These are phyloP conservation scores for Lathyrus tuberosus DNA, from an alignment of 306 rosid genomes.

Conservation along the genomic window DNA sequence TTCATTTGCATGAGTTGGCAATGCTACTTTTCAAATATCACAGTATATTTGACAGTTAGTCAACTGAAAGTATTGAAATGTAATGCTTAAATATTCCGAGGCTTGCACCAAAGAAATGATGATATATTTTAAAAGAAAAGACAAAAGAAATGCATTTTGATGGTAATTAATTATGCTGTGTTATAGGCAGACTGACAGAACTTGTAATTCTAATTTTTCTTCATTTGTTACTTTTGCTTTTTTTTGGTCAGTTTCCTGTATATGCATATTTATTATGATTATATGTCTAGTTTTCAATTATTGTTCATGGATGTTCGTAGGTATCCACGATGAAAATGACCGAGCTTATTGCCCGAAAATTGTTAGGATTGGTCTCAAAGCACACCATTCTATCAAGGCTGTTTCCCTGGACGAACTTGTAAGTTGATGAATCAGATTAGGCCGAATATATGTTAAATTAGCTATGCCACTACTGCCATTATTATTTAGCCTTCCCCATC, in stretches of 20 bases:
- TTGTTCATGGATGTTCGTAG: constrained; percentile 50
- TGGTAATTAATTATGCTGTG: too few species aligned
- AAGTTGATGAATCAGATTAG: constrained; percentile 45
- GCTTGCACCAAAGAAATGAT: constrained; percentile 3
- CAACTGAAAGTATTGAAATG: constrained; percentile 27
- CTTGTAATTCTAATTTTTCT: not conserved
- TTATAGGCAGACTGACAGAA: not conserved
- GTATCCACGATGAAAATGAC: constrained; percentile 88
- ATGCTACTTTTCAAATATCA: constrained; percentile 19
- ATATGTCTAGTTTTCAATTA: constrained; percentile 22
- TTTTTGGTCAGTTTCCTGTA: constrained; percentile 2
- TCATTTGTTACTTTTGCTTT: not conserved
- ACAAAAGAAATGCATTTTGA: too few species aligned
- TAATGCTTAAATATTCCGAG: constrained; percentile 18
- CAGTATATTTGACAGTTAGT: constrained; percentile 18
- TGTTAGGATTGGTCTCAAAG: constrained; percentile 88
- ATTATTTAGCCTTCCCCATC: constrained; percentile 27
- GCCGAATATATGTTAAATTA: constrained; percentile 25
- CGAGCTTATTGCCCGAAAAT: constrained; percentile 76
- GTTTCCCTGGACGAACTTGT: constrained; percentile 86
- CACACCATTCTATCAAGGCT: constrained; percentile 86
- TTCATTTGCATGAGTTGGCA: constrained; percentile 22
- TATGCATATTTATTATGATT: constrained; percentile 5
- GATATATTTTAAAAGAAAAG: constrained; percentile 9
- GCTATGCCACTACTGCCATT: constrained; percentile 15